These are phyloP conservation scores for Aureoboletus auriporus DNA, from an alignment of 768 basidiomycete genomes.

Conservation along the genomic window DNA sequence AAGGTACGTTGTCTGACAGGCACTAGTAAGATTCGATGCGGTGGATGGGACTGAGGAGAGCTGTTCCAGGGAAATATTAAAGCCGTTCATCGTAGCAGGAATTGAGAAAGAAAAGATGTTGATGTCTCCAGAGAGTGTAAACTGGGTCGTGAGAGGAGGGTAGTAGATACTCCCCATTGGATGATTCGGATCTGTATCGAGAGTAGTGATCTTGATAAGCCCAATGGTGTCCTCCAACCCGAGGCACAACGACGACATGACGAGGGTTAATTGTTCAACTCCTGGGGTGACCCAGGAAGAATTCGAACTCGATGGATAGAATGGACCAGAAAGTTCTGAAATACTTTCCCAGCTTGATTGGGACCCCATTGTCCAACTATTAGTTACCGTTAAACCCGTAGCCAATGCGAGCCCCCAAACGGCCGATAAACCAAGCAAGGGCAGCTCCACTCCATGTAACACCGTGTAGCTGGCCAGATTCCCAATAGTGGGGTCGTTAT, in stretches of 20 bases:
- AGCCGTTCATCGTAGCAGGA: slow-evolving; percentile 9
- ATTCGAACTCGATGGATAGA: background rate
- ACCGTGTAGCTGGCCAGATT: slow-evolving; percentile 8
- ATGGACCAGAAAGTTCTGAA: background rate
- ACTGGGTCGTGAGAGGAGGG: slow-evolving; percentile 5
- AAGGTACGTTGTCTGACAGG: background rate
- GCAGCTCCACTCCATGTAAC: slow-evolving; percentile 4
- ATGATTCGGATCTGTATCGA: background rate
- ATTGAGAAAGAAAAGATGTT: background rate
- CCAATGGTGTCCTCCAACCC: background rate
- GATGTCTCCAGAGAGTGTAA: background rate
- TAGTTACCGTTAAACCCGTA: slow-evolving; percentile 9
- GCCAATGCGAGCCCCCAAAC: slow-evolving; percentile 13
- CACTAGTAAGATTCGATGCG: slow-evolving; percentile 7
- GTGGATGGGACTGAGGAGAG: slow-evolving; percentile 10
- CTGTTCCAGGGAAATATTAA: slow-evolving; percentile 12
- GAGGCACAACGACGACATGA: slow-evolving; percentile 3
- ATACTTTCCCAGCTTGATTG: background rate
- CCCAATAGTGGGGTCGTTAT: slow-evolving; percentile 7
- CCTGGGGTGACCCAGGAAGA: background rate
- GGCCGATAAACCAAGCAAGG: slow-evolving; percentile 6
- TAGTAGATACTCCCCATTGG: slow-evolving; percentile 7
- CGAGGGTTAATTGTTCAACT: background rate
- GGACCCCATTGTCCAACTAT: slow-evolving; percentile 3
- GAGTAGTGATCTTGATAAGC: slow-evolving; percentile 8